phyloP scores from a whole-genome alignment of 208 protist species.

The Crithidia expoeki region DNA sequence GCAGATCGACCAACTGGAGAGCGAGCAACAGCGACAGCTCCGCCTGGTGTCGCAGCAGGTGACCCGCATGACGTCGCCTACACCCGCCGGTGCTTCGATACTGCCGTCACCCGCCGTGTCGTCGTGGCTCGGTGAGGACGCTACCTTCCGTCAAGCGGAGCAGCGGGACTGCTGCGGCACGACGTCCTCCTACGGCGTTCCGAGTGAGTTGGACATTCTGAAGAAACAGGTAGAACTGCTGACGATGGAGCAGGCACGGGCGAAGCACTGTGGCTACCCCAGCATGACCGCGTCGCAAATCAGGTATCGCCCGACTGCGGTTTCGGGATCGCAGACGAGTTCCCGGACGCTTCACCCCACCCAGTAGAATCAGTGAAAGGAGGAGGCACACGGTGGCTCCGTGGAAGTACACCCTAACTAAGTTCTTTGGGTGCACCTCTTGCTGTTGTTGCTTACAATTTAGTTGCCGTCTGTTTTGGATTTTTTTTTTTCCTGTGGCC shows the following conservation, averaged over 20 bases:
- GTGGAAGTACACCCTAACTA: not conserved
- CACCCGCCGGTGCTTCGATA: not conserved
- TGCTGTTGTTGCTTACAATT: not conserved
- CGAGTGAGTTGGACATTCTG: constrained; percentile 53
- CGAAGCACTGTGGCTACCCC: constrained; percentile 22
- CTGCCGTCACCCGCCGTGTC: not conserved
- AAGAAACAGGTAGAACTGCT: constrained; percentile 61
- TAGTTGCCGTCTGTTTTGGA: too few relatives aligned
- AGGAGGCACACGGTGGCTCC: too few relatives aligned
- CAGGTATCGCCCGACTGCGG: not conserved
- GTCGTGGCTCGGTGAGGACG: constrained; percentile 7
- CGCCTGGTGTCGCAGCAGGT: constrained; percentile 29
- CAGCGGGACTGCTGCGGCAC: constrained; percentile 2
- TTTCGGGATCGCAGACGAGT: not conserved
- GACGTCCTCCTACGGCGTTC: constrained; percentile 17
- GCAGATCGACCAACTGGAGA: constrained; percentile 23
- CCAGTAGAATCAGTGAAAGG: not conserved
- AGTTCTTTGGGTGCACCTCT: constrained; percentile 7
- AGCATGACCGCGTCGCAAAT: constrained; percentile 1
- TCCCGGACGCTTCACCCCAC: not conserved
- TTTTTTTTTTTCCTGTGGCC: not conserved
- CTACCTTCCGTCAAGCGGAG: constrained; percentile 1
- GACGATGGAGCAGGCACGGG: constrained; percentile 49
- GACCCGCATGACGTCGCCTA: constrained; percentile 8
- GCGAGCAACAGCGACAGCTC: constrained; percentile 42